Evolutionary conservation across 371 early-diverging fungal species (phyloP), one percentile per base, ranked within the genome.

Genomic region (Mucor racemosus): DNA sequence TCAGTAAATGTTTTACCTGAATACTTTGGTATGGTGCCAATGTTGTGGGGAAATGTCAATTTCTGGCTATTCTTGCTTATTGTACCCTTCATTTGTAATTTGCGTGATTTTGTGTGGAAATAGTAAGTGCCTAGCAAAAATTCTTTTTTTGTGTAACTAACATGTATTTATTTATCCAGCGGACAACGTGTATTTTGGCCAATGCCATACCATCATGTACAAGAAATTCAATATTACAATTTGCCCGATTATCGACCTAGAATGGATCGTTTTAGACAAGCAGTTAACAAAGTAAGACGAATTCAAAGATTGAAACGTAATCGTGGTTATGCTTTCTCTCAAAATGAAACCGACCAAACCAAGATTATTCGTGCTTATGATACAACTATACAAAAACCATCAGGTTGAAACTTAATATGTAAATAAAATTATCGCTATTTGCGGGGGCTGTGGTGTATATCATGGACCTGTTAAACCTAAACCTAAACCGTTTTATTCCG

Each of bases 151-250:
- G 13, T 58, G 40, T 46, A 57, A 57, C 42, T 11, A 14, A 53
- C 53, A 26, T 53, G 26, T 26, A 13, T 13, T 15, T 46, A 19
- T 14, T 59, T 39, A 36, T 64, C 35, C 38, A 40, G 91, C 68
- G 75, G 76, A 58, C 89, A 93, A 77, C 88, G 94, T 39, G 90
- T 89, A 76, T 89, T 90, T 75, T 75, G 84, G 68, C 85, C 90
- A 38, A 68, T 86, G 67, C 84, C 92, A 14, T 95, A 96, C 76
- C 97, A 97, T 72, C 90, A 92, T 67, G 92, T 96, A 36, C 97
- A 97, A 75, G 97, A 97, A 79, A 95, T 97, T 53, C 94, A 95
- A 74, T 95, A 97, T 78, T 95, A 89, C 87, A 94, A 94, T 78
- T 92, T 95, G 57, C 96, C 95, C 14, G 97, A 97, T 69, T 93